phyloP scores from a whole-genome alignment of 768 basidiomycete species.

The Leccinellum albellum region DNA sequence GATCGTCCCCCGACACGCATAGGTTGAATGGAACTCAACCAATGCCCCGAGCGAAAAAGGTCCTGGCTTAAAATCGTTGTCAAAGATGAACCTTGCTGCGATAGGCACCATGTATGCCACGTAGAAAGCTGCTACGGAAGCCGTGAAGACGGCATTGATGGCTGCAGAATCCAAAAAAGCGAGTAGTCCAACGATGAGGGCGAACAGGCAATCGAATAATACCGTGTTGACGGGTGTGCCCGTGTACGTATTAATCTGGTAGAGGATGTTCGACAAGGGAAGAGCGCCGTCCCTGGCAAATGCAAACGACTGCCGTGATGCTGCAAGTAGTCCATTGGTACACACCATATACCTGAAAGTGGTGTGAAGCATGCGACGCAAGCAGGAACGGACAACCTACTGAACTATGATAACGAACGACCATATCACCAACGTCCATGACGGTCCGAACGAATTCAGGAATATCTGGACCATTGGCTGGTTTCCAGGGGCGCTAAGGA shows the following conservation, averaged over 20 bases:
- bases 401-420: conserved; percentile 47
- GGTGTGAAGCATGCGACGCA: not conserved
- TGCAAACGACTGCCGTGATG: conserved; percentile 53
- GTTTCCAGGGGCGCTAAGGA: conserved; percentile 27
- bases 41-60: conserved; percentile 42
- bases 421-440: conserved; percentile 48
- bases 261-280: conserved; percentile 50
- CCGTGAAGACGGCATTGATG: conserved; percentile 53
- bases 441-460: conserved; percentile 37
- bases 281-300: conserved; percentile 58
- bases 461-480: conserved; percentile 45
- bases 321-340: conserved; percentile 37
- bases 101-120: conserved; percentile 46
- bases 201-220: conserved; percentile 44
- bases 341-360: conserved; percentile 42
- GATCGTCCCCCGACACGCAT: not conserved
- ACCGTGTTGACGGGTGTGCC: conserved; percentile 56
- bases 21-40: conserved; percentile 21
- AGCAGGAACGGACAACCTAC: conserved; percentile 21
- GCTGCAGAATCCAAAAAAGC: conserved; percentile 51
- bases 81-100: conserved; percentile 43
- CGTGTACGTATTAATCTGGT: conserved; percentile 47
- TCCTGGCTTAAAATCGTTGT: conserved; percentile 42
- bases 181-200: conserved; percentile 48
- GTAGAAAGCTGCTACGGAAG: conserved; percentile 42